Evolutionary conservation across 257 asterid species (phyloP).

Genomic region (Striga asiatica): DNA sequence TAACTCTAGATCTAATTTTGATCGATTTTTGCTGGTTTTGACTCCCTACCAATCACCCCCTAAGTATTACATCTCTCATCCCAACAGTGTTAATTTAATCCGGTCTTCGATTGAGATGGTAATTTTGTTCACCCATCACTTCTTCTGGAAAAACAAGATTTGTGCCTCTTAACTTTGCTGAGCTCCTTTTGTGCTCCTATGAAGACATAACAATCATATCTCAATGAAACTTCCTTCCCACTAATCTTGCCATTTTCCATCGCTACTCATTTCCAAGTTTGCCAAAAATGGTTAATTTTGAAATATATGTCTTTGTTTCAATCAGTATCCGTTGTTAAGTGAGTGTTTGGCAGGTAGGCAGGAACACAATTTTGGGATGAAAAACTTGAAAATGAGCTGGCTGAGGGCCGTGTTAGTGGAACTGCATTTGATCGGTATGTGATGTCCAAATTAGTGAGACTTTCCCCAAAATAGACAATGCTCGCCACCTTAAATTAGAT

Average conservation of each 20-base stretch:
- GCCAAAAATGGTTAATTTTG: background rate
- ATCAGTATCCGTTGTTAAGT: constrained; percentile 7
- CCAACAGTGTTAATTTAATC: too few species aligned
- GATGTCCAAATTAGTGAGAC: constrained; percentile 3
- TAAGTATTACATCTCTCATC: too few species aligned
- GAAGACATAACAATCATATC: too few species aligned
- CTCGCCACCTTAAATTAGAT: background rate
- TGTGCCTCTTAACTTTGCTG: background rate
- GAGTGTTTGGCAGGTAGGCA: constrained; percentile 42
- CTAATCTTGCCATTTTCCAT: background rate
- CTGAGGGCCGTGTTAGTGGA: constrained; percentile 82
- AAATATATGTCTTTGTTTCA: constrained; percentile 1
- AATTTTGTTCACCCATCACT: background rate
- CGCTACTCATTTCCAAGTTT: background rate
- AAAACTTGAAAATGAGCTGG: constrained; percentile 76
- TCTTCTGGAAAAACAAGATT: background rate
- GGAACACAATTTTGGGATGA: constrained; percentile 99
- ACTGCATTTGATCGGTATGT: constrained; percentile 84
- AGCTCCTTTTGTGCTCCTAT: too few species aligned
- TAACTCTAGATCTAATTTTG: too few species aligned
- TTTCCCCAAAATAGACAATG: background rate
- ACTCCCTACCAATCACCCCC: too few species aligned
- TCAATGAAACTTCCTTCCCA: background rate
- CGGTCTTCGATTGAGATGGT: background rate
- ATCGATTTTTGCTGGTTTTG: too few species aligned